phyloP scores from a whole-genome alignment of 1,139 yeast species.

The Yamadazyma triangularis region DNA sequence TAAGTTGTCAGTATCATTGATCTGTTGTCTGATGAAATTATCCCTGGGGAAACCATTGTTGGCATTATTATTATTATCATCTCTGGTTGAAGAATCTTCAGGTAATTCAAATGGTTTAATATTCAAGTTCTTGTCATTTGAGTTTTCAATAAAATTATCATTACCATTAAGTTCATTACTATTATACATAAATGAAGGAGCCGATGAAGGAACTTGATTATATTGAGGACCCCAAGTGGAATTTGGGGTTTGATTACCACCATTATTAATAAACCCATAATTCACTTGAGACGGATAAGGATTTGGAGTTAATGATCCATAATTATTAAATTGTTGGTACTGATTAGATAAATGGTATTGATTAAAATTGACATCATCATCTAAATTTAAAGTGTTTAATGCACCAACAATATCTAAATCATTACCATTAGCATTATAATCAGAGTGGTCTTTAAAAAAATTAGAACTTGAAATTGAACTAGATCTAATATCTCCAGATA shows the following conservation, averaged over 20 bases:
- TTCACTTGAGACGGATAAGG: slow-evolving; percentile 5
- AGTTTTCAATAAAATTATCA: slow-evolving; percentile 1
- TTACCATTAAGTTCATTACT: slow-evolving; percentile 5
- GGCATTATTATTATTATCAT: too few relatives aligned
- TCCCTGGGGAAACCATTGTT: slow-evolving; percentile 8
- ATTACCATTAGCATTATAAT: slow-evolving; percentile 14
- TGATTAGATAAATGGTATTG: slow-evolving; percentile 2
- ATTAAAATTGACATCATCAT: slow-evolving; percentile 23
- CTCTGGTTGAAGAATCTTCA: too few relatives aligned
- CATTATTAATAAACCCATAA: slow-evolving; percentile 7
- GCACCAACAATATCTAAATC: slow-evolving; percentile 43
- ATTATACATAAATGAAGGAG: slow-evolving; percentile 31
- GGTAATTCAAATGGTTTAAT: slow-evolving; percentile 35
- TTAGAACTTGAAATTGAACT: slow-evolving; percentile 8
- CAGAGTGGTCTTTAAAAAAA: slow-evolving; percentile 17
- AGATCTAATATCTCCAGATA: slow-evolving; percentile 6
- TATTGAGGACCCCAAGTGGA: slow-evolving; percentile 13
- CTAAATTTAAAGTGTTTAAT: slow-evolving; percentile 35
- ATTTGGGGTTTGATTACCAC: slow-evolving; percentile 33
- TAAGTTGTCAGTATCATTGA: slow-evolving; percentile 2
- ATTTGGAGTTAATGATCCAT: slow-evolving; percentile 6
- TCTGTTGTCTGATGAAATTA: too few relatives aligned
- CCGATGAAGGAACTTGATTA: slow-evolving; percentile 22
- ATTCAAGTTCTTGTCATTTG: slow-evolving; percentile 5
- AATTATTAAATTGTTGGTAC: neutral